Base-by-base conservation (phyloP, 345 rosid genomes). In the Populus davidiana region DNA sequence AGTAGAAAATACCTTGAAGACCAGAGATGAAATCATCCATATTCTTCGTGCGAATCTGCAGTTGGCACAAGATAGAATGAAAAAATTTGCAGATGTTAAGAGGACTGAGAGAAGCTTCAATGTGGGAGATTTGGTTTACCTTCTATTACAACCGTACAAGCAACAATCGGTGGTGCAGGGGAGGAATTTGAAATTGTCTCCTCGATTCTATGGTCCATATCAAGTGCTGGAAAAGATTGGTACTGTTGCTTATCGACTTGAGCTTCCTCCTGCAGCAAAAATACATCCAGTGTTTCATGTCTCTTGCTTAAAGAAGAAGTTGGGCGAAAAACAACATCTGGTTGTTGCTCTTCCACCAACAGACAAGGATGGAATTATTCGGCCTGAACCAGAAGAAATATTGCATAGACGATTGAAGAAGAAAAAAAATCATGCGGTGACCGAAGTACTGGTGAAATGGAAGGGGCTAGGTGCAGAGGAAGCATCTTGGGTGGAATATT, bases 21-120 rank as follows among this genome's bases (percentile, higher is more conserved):
- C 16, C 0, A 1, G 14, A 14, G 38, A 16, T 0, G 44, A 29
- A 2, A 2, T 39, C 43, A 9, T 39, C 9, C 0, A 2, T 7
- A 9, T 39, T 1, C 43, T 39, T 2, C 0, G 43, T 2, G 8
- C 43, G 2, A 39, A 39, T 39, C 11, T 39, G 0, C 2, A 39
- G 0, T 39, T 39, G 2, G 8, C 43, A 39, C 43, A 39, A 39
- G 43, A 39, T 2, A 39, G 0, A 8, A 39, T 39, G 43, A 39
- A 39, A 2, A 39, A 39, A 1, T 39, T 39, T 39, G 43, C 11
- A 39, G 11, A 39, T 39, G 1, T 8, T 0, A 39, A 7, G 2
- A 1, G 11, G 1, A 39, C 2, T 1, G 0, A 39, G 2, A 1
- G 0, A 39, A 39, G 2, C 9, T 39, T 39, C 7, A 1, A 39